Evolutionary conservation across 139 green algal species (phyloP).

Genomic region (Coelastrella sp.): DNA sequence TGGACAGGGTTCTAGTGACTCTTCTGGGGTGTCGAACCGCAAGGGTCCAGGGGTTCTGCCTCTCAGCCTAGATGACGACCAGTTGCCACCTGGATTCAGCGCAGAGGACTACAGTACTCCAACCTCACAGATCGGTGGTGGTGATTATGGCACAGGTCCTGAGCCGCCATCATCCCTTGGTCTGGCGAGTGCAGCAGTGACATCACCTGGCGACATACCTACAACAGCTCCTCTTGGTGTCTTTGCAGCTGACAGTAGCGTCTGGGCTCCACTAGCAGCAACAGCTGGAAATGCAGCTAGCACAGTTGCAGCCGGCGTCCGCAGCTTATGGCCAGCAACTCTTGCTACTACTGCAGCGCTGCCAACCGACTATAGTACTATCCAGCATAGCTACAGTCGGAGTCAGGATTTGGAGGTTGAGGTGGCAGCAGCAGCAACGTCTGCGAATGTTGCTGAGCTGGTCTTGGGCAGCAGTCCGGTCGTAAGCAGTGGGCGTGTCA

Average conservation of each 20-base stretch:
- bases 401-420: constrained; percentile 41
- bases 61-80: constrained; percentile 28
- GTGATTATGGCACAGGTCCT: not conserved
- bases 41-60: not conserved
- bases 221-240: constrained; percentile 17
- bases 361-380: not conserved
- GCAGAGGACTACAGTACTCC: constrained; percentile 21
- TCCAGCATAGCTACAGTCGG: constrained; percentile 13
- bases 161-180: not conserved
- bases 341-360: constrained; percentile 8
- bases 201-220: constrained; percentile 9
- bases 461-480: constrained; percentile 33
- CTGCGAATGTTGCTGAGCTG: constrained; percentile 36
- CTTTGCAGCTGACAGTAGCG: not conserved
- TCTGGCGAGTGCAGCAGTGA: not conserved
- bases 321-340: not conserved
- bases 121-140: not conserved
- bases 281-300: constrained; percentile 9
- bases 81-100: constrained; percentile 36
- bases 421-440: constrained; percentile 34
- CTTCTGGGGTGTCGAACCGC: not conserved
- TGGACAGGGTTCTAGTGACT: not conserved
- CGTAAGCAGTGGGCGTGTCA: not conserved
- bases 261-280: constrained; percentile 18
- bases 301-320: constrained; percentile 11